Base-by-base conservation (phyloP, 768 basidiomycete species). In the Lyophyllum semitale region DNA sequence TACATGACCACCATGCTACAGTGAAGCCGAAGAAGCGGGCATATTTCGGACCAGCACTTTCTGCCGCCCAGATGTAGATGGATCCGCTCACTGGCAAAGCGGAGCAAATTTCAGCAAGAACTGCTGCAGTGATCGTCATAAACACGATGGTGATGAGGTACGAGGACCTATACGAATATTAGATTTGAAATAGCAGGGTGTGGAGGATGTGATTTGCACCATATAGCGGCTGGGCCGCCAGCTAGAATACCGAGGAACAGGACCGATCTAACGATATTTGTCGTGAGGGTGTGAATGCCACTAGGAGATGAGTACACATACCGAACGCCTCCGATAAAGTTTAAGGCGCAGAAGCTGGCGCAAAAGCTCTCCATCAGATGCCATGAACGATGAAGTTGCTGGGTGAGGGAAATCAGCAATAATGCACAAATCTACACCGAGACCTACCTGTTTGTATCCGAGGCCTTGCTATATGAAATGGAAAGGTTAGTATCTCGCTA, bases 41-140 rank as follows among this genome's bases (percentile, higher is more conserved):
- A 63, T 91, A 87, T 61, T 91, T 92, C 5, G 87, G 87, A 2
- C 94, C 94, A 4, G 92, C 94, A 64, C 92, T 93, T 66, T 93
- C 93, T 17, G 93, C 93, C 0, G 93, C 91, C 94, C 94, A 96
- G 46, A 94, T 86, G 70, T 95, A 96, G 68, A 97, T 95, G 8
- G 93, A 95, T 2, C 94, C 94, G 53, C 89, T 91, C 47, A 94
- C 69, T 4, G 91, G 89, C 26, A 95, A 77, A 5, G 93, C 90
- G 37, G 93, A 95, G 70, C 93, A 95, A 49, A 95, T 86, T 67
- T 96, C 94, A 18, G 94, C 93, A 33, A 96, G 77, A 38, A 93
- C 86, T 9, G 84, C 85, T 1, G 93, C 93, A 7, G 91, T 94
- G 50, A 96, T 92, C 60, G 80, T 81, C 91, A 94, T 93, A 68